These are phyloP conservation scores for Komagataella ulmi DNA, from an alignment of 805 yeast species.

Conservation along the genomic window DNA sequence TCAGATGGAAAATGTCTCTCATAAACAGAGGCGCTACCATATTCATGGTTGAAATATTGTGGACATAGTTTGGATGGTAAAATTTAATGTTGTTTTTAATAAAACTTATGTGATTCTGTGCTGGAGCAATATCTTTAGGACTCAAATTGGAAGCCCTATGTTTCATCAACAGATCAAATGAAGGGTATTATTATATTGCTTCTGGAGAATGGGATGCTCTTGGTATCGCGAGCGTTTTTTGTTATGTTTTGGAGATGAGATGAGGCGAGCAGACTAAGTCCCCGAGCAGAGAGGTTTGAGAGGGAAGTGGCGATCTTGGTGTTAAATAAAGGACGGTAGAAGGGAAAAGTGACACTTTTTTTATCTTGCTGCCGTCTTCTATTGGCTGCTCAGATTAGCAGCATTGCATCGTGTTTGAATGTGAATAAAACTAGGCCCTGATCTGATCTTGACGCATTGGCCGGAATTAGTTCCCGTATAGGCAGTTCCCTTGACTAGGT, in stretches of 20 bases:
- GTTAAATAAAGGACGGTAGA: neutral
- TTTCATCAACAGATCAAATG: neutral
- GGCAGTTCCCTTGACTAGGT: neutral
- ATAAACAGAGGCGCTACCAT: slow-evolving; percentile 17
- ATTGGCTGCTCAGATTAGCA: neutral
- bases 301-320: neutral
- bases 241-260: neutral
- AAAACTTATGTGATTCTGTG: slow-evolving; percentile 12
- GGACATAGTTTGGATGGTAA: slow-evolving; percentile 22
- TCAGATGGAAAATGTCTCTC: slow-evolving; percentile 13
- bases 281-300: neutral
- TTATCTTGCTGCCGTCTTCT: neutral
- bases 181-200: slow-evolving; percentile 2
- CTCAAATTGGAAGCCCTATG: neutral
- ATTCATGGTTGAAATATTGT: slow-evolving; percentile 15
- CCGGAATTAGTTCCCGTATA: neutral
- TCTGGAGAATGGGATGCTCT: neutral
- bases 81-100: slow-evolving; percentile 13
- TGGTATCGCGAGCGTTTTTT: neutral
- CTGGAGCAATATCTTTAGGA: slow-evolving; percentile 8
- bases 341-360: too few species aligned
- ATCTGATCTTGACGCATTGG: neutral
- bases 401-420: neutral
- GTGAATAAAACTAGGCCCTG: too few species aligned
- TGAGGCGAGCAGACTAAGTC: neutral